Evolutionary conservation across 768 basidiomycete genomes (phyloP).

Genomic region (Auriscalpium vulgare): DNA sequence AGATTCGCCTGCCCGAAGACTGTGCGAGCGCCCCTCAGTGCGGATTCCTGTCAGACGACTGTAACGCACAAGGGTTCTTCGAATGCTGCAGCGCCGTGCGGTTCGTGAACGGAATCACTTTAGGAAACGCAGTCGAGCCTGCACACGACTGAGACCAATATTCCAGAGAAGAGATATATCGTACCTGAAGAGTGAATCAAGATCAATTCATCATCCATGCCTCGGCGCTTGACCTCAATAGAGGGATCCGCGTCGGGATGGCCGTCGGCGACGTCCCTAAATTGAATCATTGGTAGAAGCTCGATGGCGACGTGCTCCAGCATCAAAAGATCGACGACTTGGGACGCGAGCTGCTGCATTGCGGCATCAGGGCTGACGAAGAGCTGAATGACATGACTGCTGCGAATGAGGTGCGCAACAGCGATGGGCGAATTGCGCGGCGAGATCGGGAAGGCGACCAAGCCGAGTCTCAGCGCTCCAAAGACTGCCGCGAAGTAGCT

Average conservation of each 20-base stretch:
- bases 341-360: conserved; percentile 13
- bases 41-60: background rate
- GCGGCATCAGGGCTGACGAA: conserved; percentile 17
- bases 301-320: conserved; percentile 2
- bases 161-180: background rate
- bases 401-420: conserved; percentile 26
- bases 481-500: conserved; percentile 17
- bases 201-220: background rate
- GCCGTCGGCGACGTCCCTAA: conserved; percentile 13
- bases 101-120: background rate
- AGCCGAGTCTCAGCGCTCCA: conserved; percentile 20
- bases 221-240: background rate
- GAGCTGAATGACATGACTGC: conserved; percentile 16
- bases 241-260: background rate
- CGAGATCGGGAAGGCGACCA: conserved; percentile 26
- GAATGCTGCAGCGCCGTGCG: background rate
- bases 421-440: conserved; percentile 27
- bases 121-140: conserved; percentile 7
- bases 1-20: background rate
- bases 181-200: background rate
- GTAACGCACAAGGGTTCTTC: background rate
- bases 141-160: background rate
- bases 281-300: conserved; percentile 12
- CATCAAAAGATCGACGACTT: conserved; percentile 7
- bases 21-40: background rate